phyloP scores from a whole-genome alignment of 495 filamentous ascomycete genomes.

The Xanthoparmelia taractica region DNA sequence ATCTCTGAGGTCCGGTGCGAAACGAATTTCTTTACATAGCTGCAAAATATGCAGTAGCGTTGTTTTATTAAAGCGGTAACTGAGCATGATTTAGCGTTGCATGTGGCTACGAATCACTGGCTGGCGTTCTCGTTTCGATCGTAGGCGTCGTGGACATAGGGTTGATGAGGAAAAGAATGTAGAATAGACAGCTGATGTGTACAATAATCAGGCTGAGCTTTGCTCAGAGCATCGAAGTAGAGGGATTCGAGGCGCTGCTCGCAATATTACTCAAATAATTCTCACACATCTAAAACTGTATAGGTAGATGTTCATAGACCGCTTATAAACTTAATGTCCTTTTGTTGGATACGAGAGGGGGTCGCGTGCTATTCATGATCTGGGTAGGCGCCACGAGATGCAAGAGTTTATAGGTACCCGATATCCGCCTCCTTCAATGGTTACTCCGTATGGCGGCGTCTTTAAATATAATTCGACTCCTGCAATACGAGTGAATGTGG shows the following conservation, averaged over 20 bases:
- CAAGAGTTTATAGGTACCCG: not conserved
- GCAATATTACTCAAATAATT: not conserved
- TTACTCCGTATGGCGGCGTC: not conserved
- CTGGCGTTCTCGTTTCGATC: not conserved
- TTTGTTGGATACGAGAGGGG: no score
- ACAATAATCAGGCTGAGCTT: not conserved
- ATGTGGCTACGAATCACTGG: conserved; percentile 32
- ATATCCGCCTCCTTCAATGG: not conserved
- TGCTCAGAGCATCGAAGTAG: not conserved
- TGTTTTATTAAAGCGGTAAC: not conserved
- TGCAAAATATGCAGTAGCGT: conserved; percentile 15
- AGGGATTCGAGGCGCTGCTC: not conserved
- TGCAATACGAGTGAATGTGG: not conserved
- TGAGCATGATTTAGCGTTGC: conserved; percentile 8
- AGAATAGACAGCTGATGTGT: not conserved
- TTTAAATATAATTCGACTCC: not conserved
- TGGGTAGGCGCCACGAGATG: not conserved
- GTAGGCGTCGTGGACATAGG: not conserved
- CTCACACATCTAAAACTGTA: not conserved
- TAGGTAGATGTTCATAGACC: no score
- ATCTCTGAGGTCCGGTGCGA: not conserved
- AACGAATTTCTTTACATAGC: conserved; percentile 19
- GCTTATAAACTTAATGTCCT: no score
- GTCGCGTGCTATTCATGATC: not conserved
- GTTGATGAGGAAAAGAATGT: not conserved